Base-by-base conservation (phyloP, 179 eudicot genomes). In the Silene coronaria region DNA sequence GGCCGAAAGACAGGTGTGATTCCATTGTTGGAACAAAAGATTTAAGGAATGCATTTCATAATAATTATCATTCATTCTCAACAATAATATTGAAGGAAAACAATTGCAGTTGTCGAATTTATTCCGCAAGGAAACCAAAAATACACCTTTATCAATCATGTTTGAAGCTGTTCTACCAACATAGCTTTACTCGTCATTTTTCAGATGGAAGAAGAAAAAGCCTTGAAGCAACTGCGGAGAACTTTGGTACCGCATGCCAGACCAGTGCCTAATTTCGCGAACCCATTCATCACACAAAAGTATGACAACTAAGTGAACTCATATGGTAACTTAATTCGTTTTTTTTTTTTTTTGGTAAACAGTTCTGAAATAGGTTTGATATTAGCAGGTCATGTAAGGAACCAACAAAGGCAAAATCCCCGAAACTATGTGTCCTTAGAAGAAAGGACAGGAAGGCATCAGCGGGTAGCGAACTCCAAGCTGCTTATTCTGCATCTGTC, bases 161-260 rank as follows among this genome's bases (percentile, higher is more conserved):
- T 30, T n/a, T n/a, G n/a, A n/a, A n/a, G n/a, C 34, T 30, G 34
- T 30, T 30, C 4, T 34, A 34, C 1, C 8, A 5, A 34, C n/a
- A 5, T 6, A 11, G n/a, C n/a, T 51, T 13, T 51, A 16, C 27
- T 28, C 16, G 14, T 64, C 12, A 30, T 42, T 51, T 73, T 51
- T 28, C 81, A 94, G 98, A 89, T 95, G 93, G 99, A 95, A 76
- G 99, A 95, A 73, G 97, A 95, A 85, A 95, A 91, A 79, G 99
- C 99, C 58, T 76, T 95, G 86, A 93, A 95, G 88, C 97, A 95
- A 66, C 59, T 95, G 57, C 81, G 97, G 79, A 91, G 96, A 81
- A 89, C 97, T 5, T 67, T 95, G 85, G 96, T 93, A 64, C 97
- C 91, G 58, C 97, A 93, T 80, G 97, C 97, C 58, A 88, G 92